phyloP scores from a whole-genome alignment of 176 grass and related monocot genomes.

The Aechmea fasciata region DNA sequence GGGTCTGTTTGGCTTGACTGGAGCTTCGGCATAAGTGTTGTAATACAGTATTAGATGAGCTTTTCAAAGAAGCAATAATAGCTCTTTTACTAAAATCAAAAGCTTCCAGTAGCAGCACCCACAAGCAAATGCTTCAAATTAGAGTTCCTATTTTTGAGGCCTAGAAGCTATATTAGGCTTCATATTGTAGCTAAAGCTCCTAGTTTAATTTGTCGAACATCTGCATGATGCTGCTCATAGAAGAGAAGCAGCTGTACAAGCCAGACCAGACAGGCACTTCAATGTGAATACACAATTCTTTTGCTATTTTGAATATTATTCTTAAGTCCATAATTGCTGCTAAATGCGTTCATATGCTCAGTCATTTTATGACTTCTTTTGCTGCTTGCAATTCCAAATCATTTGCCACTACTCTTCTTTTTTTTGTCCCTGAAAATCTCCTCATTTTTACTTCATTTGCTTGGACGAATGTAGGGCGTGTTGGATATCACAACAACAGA shows the following conservation, averaged over 20 bases:
- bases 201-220: too few species aligned
- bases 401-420: neutral
- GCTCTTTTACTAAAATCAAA: too few species aligned
- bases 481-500: slow-evolving; percentile 96
- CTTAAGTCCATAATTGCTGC: neutral
- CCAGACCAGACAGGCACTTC: neutral
- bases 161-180: too few species aligned
- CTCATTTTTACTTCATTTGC: slow-evolving; percentile 20
- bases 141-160: too few species aligned
- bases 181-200: too few species aligned
- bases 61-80: too few species aligned
- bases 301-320: neutral
- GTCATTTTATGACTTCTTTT: neutral
- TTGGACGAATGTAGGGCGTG: slow-evolving; percentile 49
- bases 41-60: too few species aligned
- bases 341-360: neutral
- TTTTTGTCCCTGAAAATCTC: neutral
- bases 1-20: too few species aligned
- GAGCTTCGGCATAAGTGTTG: neutral
- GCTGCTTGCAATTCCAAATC: slow-evolving; percentile 2
- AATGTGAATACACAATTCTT: neutral
- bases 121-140: too few species aligned
- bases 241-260: too few species aligned
- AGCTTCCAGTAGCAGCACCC: too few species aligned
- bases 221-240: too few species aligned